A percentile compares a stretch with the other conserved stretches of the same genome.
Conservation (phyloP, 2,329 filamentous ascomycete genomes). For the Lizonia empirigonia region DNA sequence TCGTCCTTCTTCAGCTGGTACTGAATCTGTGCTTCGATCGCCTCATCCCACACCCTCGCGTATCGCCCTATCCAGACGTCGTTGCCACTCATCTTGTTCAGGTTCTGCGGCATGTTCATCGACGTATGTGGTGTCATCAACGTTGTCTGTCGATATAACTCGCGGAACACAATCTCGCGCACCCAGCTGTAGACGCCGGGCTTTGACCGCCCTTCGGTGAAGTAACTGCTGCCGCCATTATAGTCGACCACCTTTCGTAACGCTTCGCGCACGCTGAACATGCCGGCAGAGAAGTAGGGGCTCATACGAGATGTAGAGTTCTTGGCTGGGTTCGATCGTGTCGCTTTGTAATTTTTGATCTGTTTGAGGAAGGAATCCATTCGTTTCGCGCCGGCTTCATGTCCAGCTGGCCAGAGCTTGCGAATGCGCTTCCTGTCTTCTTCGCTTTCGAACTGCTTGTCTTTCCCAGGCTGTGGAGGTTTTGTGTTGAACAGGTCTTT, state of each 20-base stretch:
- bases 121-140: conserved; percentile 54
- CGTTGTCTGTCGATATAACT: conserved; percentile 57
- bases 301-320: conserved; percentile 52
- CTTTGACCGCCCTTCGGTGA: conserved; percentile 47
- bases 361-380: conserved; percentile 52
- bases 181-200: conserved; percentile 54
- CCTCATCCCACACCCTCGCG: no score
- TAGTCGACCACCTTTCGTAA: conserved; percentile 50
- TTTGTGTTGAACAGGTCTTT: conserved; percentile 40
- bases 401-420: conserved; percentile 54
- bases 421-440: conserved; percentile 50
- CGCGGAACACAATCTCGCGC: conserved; percentile 58
- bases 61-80: no score
- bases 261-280: conserved; percentile 54
- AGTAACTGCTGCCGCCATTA: conserved; percentile 52
- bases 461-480: conserved; percentile 47
- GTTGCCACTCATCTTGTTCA: no score
- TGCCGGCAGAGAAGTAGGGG: conserved; percentile 54
- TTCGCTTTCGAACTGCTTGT: conserved; percentile 49
- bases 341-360: conserved; percentile 48
- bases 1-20: no score
- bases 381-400: conserved; percentile 50
- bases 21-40: no score
- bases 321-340: conserved; percentile 51
- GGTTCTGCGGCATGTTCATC: conserved; percentile 59